Evolutionary conservation across 2,329 filamentous ascomycete species (phyloP), one percentile per base, ranked within the genome.

Genomic region (Penicillium sp.): DNA sequence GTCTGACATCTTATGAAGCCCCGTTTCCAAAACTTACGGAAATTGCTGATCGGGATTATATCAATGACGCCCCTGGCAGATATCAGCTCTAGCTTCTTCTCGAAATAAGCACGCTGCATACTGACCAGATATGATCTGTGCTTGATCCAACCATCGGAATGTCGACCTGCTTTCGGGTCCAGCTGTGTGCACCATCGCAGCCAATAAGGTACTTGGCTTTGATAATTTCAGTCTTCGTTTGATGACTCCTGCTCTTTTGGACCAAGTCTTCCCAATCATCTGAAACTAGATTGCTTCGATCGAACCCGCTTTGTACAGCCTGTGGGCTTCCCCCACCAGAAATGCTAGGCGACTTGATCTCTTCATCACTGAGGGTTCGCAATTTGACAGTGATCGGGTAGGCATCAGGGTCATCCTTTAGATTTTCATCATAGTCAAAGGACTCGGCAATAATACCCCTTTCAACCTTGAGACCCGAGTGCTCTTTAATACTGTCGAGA

Each of bases 121-220:
- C 62, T 38, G 5, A 60, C 58, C 73, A 75, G 12, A 72, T 65
- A 38, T 69, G 68, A 47, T 75, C 70, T 1, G 69, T 72, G 20
- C 74, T 75, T 44, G 82, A 80, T 4, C 81, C 81, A 41, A 79
- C 72, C 41, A 84, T 70, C 28, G 77, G 71, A 28, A 81, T 77
- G 0, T 80, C 79, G 1, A 87, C 69, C 47, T 81, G 74, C 46
- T 76, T 74, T 33, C 84, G 71, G 0, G 80, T 81, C 81, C 83
- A 87, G 48, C 78, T 82, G 59, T 84, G 82, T 0, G 85, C 84
- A 0, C 85, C 85, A 54, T 88, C 85, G 39, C 81, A 83, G 0
- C 84, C 85, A 3, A 89, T 74, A 27, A 88, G 73, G 53, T 85
- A 88, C 61, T 83, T 83, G 5, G 79, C 76, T 33, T 71, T 76